Percentiles rank a stretch among this genome's conserved stretches.
Conservation (phyloP, 129 eudicot species). For the Flaveria ramosissima region DNA sequence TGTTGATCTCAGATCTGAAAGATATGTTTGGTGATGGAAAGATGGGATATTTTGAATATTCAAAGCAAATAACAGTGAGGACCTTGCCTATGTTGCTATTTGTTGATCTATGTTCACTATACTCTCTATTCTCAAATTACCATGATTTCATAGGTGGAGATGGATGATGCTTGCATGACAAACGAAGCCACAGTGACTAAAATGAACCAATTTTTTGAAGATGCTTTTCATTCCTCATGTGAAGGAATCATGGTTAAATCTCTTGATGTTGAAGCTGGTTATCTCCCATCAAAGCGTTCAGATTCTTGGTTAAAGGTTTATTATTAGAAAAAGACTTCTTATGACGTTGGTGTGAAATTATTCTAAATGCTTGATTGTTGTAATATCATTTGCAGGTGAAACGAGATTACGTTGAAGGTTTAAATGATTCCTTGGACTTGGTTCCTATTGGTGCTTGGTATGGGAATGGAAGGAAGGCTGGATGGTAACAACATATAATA, state of each 20-base stretch:
- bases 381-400: conserved; percentile 68
- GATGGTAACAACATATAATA: conserved; percentile 63
- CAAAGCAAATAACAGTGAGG: conserved; percentile 74
- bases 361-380: not conserved
- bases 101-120: not conserved
- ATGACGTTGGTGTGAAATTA: not conserved
- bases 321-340: not conserved
- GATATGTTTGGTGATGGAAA: conserved; percentile 66
- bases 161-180: conserved; percentile 60
- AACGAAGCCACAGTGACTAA: conserved; percentile 62
- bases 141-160: conserved; percentile 61
- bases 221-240: conserved; percentile 78
- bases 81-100: not conserved
- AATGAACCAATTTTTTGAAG: conserved; percentile 72
- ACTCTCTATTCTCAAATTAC: conserved; percentile 19
- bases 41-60: conserved; percentile 75
- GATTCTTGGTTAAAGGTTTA: conserved; percentile 92
- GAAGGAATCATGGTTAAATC: conserved; percentile 97
- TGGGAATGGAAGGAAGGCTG: conserved; percentile 99
- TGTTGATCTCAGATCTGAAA: conserved; percentile 53
- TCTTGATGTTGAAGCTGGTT: conserved; percentile 91
- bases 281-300: conserved; percentile 89
- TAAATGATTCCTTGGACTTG: conserved; percentile 87
- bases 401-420: conserved; percentile 83
- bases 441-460: conserved; percentile 99